These are phyloP conservation scores for Termitomyces sp. DNA, from an alignment of 768 basidiomycete species.

Conservation along the genomic window DNA sequence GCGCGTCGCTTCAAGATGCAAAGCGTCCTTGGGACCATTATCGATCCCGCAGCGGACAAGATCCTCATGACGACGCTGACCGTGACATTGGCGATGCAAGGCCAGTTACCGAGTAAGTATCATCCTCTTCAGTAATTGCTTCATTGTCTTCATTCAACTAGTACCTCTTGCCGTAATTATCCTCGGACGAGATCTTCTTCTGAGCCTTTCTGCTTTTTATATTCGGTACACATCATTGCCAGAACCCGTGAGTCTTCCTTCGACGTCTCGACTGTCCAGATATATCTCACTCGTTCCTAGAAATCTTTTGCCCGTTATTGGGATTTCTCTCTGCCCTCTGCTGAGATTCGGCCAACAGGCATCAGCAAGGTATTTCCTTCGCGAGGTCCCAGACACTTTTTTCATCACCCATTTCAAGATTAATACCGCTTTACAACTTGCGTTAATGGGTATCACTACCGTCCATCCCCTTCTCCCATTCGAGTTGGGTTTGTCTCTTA, in stretches of 20 bases:
- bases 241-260: conserved; percentile 56
- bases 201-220: conserved; percentile 87
- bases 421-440: conserved; percentile 89
- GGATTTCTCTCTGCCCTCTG: conserved; percentile 94
- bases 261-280: background rate
- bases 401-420: conserved; percentile 37
- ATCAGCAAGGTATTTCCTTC: conserved; percentile 73
- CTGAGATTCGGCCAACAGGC: conserved; percentile 87
- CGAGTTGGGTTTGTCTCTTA: conserved; percentile 49
- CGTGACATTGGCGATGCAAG: conserved; percentile 77
- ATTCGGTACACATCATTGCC: conserved; percentile 90
- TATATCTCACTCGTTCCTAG: conserved; percentile 27
- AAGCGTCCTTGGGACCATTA: conserved; percentile 89
- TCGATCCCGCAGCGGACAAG: conserved; percentile 98
- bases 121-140: background rate
- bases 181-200: conserved; percentile 81
- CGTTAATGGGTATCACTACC: conserved; percentile 87
- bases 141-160: conserved; percentile 22
- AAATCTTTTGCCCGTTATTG: conserved; percentile 93
- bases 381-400: background rate
- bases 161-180: conserved; percentile 85
- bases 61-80: conserved; percentile 91
- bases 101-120: conserved; percentile 72
- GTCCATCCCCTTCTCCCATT: conserved; percentile 72
- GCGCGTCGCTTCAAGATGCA: conserved; percentile 84